A percentile compares a stretch with the other conserved stretches of the same genome.
Conservation (phyloP, 495 filamentous ascomycete species). For the Aspergillus cristatus region DNA sequence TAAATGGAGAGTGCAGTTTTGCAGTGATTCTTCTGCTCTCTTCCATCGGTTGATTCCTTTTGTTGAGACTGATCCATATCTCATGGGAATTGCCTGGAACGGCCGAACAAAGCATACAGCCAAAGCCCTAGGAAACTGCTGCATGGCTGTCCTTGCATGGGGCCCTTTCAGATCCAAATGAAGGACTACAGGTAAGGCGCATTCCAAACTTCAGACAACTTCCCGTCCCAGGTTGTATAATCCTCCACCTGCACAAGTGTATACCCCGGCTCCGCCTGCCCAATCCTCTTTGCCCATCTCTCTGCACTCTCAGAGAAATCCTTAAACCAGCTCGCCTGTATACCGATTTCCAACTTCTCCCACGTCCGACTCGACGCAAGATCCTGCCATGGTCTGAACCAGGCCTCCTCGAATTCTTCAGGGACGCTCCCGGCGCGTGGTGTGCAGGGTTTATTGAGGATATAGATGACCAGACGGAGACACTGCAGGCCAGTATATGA, state of each 20-base stretch:
- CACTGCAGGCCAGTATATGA: not conserved
- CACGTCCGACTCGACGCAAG: not conserved
- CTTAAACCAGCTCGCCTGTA: not conserved
- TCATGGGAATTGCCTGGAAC: too few relatives aligned
- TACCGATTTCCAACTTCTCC: not conserved
- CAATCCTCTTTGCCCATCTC: not conserved
- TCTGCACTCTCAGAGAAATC: not conserved
- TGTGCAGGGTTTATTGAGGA: not conserved
- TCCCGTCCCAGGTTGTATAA: not conserved
- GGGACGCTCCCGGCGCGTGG: not conserved
- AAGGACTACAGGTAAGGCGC: not conserved
- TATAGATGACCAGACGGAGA: not conserved
- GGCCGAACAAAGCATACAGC: too few relatives aligned
- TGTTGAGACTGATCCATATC: too few relatives aligned
- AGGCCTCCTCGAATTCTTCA: not conserved
- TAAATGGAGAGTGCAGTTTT: too few relatives aligned
- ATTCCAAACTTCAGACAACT: not conserved
- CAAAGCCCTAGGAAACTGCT: too few relatives aligned
- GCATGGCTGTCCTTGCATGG: too few relatives aligned
- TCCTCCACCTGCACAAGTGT: not conserved
- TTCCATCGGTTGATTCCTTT: too few relatives aligned
- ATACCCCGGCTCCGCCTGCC: not conserved
- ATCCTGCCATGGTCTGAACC: not conserved
- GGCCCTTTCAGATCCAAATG: too few relatives aligned
- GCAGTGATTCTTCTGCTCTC: too few relatives aligned